These are phyloP conservation scores for Pterocarpus macrocarpus DNA, from an alignment of 306 rosid genomes.

Conservation along the genomic window DNA sequence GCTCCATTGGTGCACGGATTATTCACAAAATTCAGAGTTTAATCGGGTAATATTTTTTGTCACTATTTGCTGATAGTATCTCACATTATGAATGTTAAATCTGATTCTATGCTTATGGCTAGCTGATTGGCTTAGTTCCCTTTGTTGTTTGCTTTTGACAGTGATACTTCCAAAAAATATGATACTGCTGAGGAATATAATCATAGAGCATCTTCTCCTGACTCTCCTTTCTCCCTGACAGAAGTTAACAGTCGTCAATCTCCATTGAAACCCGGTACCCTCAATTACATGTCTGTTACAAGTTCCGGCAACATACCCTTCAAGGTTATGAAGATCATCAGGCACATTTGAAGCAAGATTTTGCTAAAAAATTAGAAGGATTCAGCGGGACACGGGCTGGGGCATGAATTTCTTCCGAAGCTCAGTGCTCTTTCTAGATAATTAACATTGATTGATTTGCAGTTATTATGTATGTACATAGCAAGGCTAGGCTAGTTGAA, in stretches of 20 bases:
- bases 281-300: slow-evolving; percentile 47
- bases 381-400: slow-evolving; percentile 9
- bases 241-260: slow-evolving; percentile 51
- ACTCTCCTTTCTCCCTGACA: slow-evolving; percentile 35
- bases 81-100: slow-evolving; percentile 23
- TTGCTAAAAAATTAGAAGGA: slow-evolving; percentile 2
- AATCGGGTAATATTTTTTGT: slow-evolving; percentile 55
- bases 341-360: slow-evolving; percentile 54
- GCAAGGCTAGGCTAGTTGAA: slow-evolving; percentile 38
- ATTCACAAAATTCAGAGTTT: slow-evolving; percentile 46
- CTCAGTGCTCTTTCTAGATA: not conserved
- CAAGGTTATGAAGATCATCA: slow-evolving; percentile 49
- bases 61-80: slow-evolving; percentile 23
- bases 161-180: slow-evolving; percentile 55
- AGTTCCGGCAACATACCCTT: slow-evolving; percentile 53
- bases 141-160: slow-evolving; percentile 50
- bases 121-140: slow-evolving; percentile 18
- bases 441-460: slow-evolving; percentile 16
- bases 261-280: slow-evolving; percentile 47
- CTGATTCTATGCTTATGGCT: slow-evolving; percentile 3
- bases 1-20: slow-evolving; percentile 47
- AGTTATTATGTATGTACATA: slow-evolving; percentile 45
- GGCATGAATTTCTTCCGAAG: slow-evolving; percentile 24
- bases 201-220: slow-evolving; percentile 45
- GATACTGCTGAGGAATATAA: slow-evolving; percentile 48